A percentile compares a stretch with the other conserved stretches of the same genome.
Evolutionary conservation across 495 filamentous ascomycete genomes (phyloP).

Genomic region (Articulospora tetracladia): DNA sequence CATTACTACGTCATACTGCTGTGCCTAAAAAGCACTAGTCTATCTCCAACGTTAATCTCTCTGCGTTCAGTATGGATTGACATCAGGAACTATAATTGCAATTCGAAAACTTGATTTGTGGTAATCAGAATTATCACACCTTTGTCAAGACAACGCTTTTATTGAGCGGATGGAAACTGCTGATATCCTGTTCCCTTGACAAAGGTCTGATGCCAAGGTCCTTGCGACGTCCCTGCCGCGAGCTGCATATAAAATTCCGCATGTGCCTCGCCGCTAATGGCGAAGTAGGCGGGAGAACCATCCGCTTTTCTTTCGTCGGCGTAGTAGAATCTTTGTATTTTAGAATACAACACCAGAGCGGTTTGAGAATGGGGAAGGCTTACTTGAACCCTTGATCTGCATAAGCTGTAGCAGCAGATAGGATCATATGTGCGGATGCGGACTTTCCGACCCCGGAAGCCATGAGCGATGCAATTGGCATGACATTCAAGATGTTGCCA

Average conservation of each 20-base stretch:
- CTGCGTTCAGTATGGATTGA: no score
- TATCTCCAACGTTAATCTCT: no score
- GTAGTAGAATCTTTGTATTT: background rate
- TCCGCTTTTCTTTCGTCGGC: conserved; percentile 1
- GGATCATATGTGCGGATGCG: conserved; percentile 41
- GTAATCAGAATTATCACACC: no score
- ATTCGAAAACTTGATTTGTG: no score
- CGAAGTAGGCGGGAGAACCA: background rate
- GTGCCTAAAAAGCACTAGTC: no score
- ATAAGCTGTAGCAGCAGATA: conserved; percentile 35
- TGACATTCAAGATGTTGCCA: conserved; percentile 41
- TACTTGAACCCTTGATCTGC: conserved; percentile 40
- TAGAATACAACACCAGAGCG: background rate
- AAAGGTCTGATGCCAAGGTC: background rate
- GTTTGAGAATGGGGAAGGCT: background rate
- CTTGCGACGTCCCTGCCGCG: background rate
- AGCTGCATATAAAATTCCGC: background rate
- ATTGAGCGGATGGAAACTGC: background rate
- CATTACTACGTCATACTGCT: no score
- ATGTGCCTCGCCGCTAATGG: background rate
- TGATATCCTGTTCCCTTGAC: background rate
- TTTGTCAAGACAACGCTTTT: no score
- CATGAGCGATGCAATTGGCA: conserved; percentile 30
- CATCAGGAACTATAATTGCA: no score
- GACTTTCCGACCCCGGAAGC: conserved; percentile 41